These are phyloP conservation scores for Populus hybrid DNA, from an alignment of 441 rosid species.

Conservation along the genomic window DNA sequence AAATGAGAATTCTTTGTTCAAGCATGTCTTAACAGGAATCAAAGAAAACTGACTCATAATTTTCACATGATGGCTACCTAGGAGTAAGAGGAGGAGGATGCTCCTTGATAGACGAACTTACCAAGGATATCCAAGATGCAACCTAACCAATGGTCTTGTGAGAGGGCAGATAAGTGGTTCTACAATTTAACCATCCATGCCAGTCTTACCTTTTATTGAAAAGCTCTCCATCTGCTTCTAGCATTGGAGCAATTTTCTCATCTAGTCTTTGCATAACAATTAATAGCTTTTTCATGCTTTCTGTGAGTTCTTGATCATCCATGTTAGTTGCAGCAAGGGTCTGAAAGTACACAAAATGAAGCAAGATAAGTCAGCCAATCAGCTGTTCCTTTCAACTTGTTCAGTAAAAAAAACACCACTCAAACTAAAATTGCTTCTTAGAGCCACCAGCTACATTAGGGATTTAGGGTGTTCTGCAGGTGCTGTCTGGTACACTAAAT, in stretches of 20 bases:
- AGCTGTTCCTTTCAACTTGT: not conserved
- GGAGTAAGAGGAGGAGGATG: not conserved
- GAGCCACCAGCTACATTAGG: not conserved
- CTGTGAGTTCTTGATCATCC: conserved; percentile 82
- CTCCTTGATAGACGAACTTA: not conserved
- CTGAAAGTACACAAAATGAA: conserved; percentile 36
- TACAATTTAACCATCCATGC: not conserved
- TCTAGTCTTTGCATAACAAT: conserved; percentile 96
- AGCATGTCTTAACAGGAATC: not conserved
- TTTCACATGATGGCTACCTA: not conserved
- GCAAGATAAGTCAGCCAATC: not conserved
- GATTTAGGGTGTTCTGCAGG: not conserved
- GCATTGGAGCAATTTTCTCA: conserved; percentile 76
- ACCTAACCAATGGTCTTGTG: not conserved
- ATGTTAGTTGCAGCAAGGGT: conserved; percentile 90
- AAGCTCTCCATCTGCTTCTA: conserved; percentile 87
- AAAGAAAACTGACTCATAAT: not conserved
- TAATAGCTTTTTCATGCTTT: conserved; percentile 88
- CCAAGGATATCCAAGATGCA: not conserved
- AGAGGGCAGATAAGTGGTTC: not conserved
- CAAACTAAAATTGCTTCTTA: not conserved
- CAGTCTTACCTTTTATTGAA: conserved; percentile 69
- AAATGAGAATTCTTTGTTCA: conserved; percentile 10
- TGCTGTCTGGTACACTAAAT: not conserved
- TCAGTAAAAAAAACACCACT: not conserved